Evolutionary conservation across 495 filamentous ascomycete species (phyloP), one percentile per base, ranked within the genome.

Genomic region (Tuber indicum): DNA sequence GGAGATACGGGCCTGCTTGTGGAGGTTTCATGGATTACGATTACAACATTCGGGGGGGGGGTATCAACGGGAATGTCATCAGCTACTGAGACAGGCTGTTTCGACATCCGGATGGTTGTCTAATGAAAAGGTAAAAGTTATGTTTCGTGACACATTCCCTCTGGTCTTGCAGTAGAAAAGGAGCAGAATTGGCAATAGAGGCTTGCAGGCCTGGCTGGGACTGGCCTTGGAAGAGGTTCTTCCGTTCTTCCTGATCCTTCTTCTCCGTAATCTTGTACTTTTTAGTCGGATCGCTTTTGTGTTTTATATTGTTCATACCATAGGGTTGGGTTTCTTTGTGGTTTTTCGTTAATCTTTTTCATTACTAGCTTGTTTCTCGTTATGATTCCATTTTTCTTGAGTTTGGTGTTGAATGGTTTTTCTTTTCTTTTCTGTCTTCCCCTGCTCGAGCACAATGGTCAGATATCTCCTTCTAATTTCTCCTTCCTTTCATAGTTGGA

Each of bases 361-460:
- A 21, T 71, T 52, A 21, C 23, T 49, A 70, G n/a, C 70, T 7
- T 70, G 45, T 39, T 70, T 70, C 43, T 58, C 12, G 23, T 71
- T 76, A 46, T 76, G 43, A 42, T 71, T 36, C 45, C 10, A n/a
- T 75, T 47, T 70, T 21, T 21, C 12, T 36, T 75, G 71, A 36
- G n/a, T 70, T 77, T 49, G 71, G 77, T 77, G 74, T 78, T 78
- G 45, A 47, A 72, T 77, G 75, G 39, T 10, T 71, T 73, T 2
- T 8, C 8, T 43, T 1, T 41, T 41, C 39, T 41, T 42, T 62
- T 42, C 73, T 76, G 43, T 44, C 41, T 36, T 58, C 66, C 44
- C 44, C 76, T 10, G 23, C 39, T 41, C 39, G 4, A 41, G 39
- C 39, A 10, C 52, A 16, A 16, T 62, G 52, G 52, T 32, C n/a